Evolutionary conservation across 1,284 basidiomycete genomes (phyloP).

Genomic region (Cystobasidium sp.): DNA sequence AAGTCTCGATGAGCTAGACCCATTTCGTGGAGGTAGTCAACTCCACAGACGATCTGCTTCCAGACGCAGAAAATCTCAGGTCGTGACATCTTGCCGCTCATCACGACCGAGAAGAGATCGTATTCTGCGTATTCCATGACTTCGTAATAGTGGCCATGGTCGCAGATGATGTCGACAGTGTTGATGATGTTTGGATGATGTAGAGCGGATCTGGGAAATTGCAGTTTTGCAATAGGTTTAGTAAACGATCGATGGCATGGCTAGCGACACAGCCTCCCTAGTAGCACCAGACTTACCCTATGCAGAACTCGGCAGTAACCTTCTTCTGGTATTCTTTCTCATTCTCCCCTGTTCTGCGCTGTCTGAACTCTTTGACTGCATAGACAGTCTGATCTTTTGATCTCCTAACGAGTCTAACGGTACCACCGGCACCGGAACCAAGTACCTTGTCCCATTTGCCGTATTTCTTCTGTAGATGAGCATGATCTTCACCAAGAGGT

Average conservation of each 20-base stretch:
- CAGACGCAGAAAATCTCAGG: conserved; percentile 99
- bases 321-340: conserved; percentile 99
- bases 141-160: conserved; percentile 98
- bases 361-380: conserved; percentile 98
- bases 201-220: conserved; percentile 73
- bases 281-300: conserved; percentile 44
- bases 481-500: conserved; percentile 64
- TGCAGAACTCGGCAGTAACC: conserved; percentile 96
- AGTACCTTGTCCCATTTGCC: conserved; percentile 97
- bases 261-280: no score
- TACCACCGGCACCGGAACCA: conserved; percentile 95
- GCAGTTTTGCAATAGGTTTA: neutral
- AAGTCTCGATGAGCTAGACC: conserved; percentile 97
- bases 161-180: conserved; percentile 97
- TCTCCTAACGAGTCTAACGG: conserved; percentile 92
- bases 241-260: neutral
- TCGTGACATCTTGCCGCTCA: conserved; percentile 98
- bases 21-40: conserved; percentile 96
- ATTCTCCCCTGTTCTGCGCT: conserved; percentile 94
- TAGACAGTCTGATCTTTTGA: conserved; percentile 69
- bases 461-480: conserved; percentile 95
- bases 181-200: conserved; percentile 97
- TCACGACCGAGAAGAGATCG: conserved; percentile 98
- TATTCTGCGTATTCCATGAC: conserved; percentile 99
- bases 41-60: conserved; percentile 96